Evolutionary conservation across 2,329 filamentous ascomycete genomes (phyloP).

Genomic region (Colletotrichum sp.): DNA sequence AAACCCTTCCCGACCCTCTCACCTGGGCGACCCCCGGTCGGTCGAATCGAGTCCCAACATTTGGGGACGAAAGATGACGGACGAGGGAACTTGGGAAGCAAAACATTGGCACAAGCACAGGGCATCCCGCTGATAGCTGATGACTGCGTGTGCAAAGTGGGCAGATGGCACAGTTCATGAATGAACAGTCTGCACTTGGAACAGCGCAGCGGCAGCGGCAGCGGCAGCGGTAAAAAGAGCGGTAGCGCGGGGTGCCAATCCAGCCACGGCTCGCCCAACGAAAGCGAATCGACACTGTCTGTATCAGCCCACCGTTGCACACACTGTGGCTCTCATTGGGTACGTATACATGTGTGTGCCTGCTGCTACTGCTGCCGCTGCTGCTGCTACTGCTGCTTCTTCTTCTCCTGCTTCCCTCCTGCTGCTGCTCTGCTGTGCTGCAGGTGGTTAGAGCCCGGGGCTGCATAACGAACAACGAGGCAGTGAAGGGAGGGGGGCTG

Average conservation of each 20-base stretch:
- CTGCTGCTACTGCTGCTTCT: background rate
- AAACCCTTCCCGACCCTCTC: constrained; percentile 14
- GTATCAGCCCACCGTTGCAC: background rate
- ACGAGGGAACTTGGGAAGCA: background rate
- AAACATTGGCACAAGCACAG: background rate
- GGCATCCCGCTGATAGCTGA: background rate
- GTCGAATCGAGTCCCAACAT: constrained; percentile 11
- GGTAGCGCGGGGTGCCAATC: background rate
- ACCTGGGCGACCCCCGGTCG: background rate
- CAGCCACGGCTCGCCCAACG: background rate
- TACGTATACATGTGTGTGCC: background rate
- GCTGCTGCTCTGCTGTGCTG: background rate
- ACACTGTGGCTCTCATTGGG: background rate
- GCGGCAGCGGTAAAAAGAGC: background rate
- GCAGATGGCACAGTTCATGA: background rate
- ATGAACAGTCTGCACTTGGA: background rate
- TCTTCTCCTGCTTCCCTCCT: background rate
- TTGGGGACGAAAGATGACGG: background rate
- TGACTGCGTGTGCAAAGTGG: background rate
- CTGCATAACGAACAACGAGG: constrained; percentile 19
- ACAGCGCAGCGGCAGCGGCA: background rate
- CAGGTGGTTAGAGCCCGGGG: constrained; percentile 16
- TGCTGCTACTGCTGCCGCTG: background rate
- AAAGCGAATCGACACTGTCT: background rate
- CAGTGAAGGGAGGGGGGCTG: constrained; percentile 8